Percentiles rank a stretch among this genome's conserved stretches.
Conservation (phyloP, 805 yeast species). For the Ogataea populi-albae region DNA sequence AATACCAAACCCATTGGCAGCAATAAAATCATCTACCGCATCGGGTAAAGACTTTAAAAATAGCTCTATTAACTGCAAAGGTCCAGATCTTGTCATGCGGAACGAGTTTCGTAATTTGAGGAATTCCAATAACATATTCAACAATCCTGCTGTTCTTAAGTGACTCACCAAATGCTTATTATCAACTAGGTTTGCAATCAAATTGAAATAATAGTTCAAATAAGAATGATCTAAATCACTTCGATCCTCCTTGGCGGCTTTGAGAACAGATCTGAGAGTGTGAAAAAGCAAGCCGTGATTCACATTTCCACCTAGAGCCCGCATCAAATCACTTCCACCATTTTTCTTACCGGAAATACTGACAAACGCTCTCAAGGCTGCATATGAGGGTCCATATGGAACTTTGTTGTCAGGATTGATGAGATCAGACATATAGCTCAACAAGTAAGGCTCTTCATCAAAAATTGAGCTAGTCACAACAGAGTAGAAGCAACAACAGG, state of each 20-base stretch:
- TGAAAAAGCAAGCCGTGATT: conserved; percentile 81
- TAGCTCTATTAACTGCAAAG: conserved; percentile 53
- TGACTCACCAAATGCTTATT: conserved; percentile 53
- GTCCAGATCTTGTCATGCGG: conserved; percentile 60
- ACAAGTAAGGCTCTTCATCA: conserved; percentile 67
- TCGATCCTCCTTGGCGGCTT: conserved; percentile 39
- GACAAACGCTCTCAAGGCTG: conserved; percentile 66
- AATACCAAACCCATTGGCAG: conserved; percentile 60
- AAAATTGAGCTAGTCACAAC: conserved; percentile 63
- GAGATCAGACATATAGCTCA: conserved; percentile 67
- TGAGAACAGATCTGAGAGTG: conserved; percentile 60
- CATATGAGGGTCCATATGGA: conserved; percentile 50
- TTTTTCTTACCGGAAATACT: conserved; percentile 62
- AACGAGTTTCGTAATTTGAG: conserved; percentile 49
- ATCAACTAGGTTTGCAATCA: conserved; percentile 60
- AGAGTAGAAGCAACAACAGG: conserved; percentile 54
- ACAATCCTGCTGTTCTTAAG: conserved; percentile 71
- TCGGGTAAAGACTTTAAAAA: conserved; percentile 45
- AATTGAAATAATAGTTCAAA: conserved; percentile 47
- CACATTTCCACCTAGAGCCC: conserved; percentile 81
- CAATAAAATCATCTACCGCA: conserved; percentile 59
- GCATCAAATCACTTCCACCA: conserved; percentile 74
- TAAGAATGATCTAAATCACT: conserved; percentile 24
- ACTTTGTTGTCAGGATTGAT: conserved; percentile 63
- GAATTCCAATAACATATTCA: conserved; percentile 62